Conservation (phyloP, 2,329 filamentous ascomycete species). For the Alternaria triticina region DNA sequence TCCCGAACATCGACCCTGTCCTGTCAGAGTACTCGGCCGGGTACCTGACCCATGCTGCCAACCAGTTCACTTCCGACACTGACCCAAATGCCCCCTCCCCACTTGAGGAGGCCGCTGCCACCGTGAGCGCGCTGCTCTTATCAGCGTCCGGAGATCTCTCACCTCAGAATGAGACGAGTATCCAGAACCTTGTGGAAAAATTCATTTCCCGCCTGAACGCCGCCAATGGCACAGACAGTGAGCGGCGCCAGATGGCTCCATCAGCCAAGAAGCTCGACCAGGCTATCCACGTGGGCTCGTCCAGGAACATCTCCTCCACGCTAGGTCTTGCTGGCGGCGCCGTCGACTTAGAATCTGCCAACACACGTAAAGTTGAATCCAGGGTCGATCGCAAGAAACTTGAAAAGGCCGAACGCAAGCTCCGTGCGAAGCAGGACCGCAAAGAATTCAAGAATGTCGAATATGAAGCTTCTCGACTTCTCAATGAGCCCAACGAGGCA, state of each 20-base stretch:
- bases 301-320: conserved; percentile 95
- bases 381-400: conserved; percentile 98
- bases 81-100: conserved; percentile 75
- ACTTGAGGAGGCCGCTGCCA: conserved; percentile 80
- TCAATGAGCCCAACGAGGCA: conserved; percentile 80
- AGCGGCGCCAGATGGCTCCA: conserved; percentile 73
- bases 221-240: conserved; percentile 70
- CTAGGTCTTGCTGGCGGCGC: conserved; percentile 82
- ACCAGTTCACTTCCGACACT: conserved; percentile 75
- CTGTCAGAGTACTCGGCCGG: conserved; percentile 92
- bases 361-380: conserved; percentile 91
- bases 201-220: conserved; percentile 84
- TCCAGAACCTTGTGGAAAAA: conserved; percentile 84
- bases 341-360: conserved; percentile 93
- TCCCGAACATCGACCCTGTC: conserved; percentile 86
- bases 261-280: conserved; percentile 87
- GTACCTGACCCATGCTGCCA: conserved; percentile 92
- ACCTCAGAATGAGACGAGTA: conserved; percentile 73
- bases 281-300: conserved; percentile 90
- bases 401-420: conserved; percentile 97
- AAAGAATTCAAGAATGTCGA: conserved; percentile 98
- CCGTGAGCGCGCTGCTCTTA: conserved; percentile 85
- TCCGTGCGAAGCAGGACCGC: conserved; percentile 97
- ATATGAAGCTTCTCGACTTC: conserved; percentile 90
- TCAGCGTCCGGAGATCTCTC: conserved; percentile 90